Base-by-base conservation (phyloP, 805 yeast species). In the Komagataella kurtzmanii region DNA sequence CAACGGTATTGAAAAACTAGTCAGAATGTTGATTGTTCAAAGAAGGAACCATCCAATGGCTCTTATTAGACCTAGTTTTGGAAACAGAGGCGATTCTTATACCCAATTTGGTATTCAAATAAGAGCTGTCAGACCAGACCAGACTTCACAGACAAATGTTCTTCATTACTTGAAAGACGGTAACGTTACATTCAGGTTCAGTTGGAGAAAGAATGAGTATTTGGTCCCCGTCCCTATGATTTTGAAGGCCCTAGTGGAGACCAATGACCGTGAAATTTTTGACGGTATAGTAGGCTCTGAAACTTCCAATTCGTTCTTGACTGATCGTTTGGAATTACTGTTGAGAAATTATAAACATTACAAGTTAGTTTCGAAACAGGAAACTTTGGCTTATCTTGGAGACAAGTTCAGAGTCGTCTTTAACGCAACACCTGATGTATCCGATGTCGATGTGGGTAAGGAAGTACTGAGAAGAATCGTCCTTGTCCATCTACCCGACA, bases 41-140 rank as follows among this genome's bases (percentile, higher is more conserved):
- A 83, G 98, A 67, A 80, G 99, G 69, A 93, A 93, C 66, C 97
- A 90, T 65, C 96, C 98, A 21, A 88, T 93, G 97, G 98, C 98
- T 10, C 81, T 93, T 61, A 84, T 89, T 54, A 88, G 99, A 72
- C 95, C 96, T 40, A 86, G 96, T 8, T 93, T 91, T 63, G 84
- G 83, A 50, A 89, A 89, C 71, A 84, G 99, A 76, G 99, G 99
- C 62, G 85, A 91, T 6, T 70, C 88, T 6, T 93, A 93, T 70
- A 74, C 96, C 45, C 81, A 82, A 54, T 93, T 69, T 59, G 99
- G 99, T 82, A 81, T 93, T 55, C 97, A 90, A 72, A 85, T 93
- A 55, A 81, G 99, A 71, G 80, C 85, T 55, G 97, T 89, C 2
- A 81, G 99, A 65, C 95, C 96, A 3, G 99, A 93, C 69, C 98